These are phyloP conservation scores for Astragalus membranaceus DNA, from an alignment of 306 rosid species.

Conservation along the genomic window DNA sequence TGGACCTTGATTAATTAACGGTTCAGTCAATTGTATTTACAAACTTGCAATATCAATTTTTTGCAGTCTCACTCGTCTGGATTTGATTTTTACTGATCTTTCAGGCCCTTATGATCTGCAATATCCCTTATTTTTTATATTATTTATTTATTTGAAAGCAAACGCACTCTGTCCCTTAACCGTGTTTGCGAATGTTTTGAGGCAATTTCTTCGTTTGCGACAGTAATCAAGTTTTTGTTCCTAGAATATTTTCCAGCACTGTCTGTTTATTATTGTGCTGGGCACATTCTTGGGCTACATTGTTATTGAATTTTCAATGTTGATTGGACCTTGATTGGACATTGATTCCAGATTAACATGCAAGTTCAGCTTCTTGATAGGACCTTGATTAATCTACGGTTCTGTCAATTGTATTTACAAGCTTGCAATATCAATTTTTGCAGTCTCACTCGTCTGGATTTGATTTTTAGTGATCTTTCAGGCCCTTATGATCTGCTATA, in stretches of 20 bases:
- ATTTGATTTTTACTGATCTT: slow-evolving; percentile 36
- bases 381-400: slow-evolving; percentile 16
- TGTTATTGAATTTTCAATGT: not conserved
- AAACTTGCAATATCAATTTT: slow-evolving; percentile 52
- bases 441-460: slow-evolving; percentile 76
- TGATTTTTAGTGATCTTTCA: slow-evolving; percentile 43
- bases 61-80: slow-evolving; percentile 73
- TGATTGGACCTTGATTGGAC: too few relatives aligned
- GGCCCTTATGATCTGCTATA: slow-evolving; percentile 64
- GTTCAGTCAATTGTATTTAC: slow-evolving; percentile 25
- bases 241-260: slow-evolving; percentile 28
- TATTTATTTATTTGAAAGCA: slow-evolving; percentile 24
- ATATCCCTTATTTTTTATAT: not conserved
- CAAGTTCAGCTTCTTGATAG: slow-evolving; percentile 82
- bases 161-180: slow-evolving; percentile 89
- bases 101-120: slow-evolving; percentile 67
- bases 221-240: slow-evolving; percentile 12
- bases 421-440: slow-evolving; percentile 49
- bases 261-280: not conserved
- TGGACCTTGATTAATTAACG: slow-evolving; percentile 19
- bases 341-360: not conserved
- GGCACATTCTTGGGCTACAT: slow-evolving; percentile 46
- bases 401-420: slow-evolving; percentile 25
- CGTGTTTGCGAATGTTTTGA: slow-evolving; percentile 43
- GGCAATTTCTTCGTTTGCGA: slow-evolving; percentile 97